phyloP scores from a whole-genome alignment of 495 filamentous ascomycete species.

The Hyphodiscus hymeniophilus region DNA sequence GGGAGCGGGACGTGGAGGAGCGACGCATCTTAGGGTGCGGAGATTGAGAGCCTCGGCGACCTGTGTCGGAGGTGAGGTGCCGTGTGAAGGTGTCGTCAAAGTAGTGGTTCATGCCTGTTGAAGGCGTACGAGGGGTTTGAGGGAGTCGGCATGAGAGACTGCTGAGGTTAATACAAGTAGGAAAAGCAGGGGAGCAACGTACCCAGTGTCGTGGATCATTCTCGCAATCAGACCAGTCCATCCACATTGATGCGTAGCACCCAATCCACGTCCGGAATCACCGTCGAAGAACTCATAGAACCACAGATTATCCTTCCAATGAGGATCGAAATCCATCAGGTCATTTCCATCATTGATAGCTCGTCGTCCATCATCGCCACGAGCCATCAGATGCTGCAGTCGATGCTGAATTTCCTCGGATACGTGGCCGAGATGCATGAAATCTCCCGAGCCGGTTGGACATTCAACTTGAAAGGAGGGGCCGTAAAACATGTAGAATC shows the following conservation, averaged over 20 bases:
- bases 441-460: conserved; percentile 85
- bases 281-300: conserved; percentile 98
- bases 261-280: conserved; percentile 79
- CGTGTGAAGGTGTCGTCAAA: conserved; percentile 85
- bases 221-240: conserved; percentile 97
- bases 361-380: conserved; percentile 73
- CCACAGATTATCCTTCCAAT: conserved; percentile 92
- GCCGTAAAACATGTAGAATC: conserved; percentile 95
- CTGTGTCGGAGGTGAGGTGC: conserved; percentile 26
- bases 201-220: conserved; percentile 93
- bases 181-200: conserved; percentile 21
- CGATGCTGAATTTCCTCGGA: conserved; percentile 95
- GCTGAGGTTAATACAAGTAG: conserved; percentile 12
- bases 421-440: conserved; percentile 94
- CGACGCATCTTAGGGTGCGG: conserved; percentile 52
- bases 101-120: conserved; percentile 76
- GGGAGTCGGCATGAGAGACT: conserved; percentile 78
- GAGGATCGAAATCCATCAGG: conserved; percentile 75
- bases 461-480: conserved; percentile 83
- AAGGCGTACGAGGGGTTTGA: conserved; percentile 83
- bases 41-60: no score
- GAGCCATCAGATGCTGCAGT: conserved; percentile 82
- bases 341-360: conserved; percentile 80
- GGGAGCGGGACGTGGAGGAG: conserved; percentile 78
- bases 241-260: conserved; percentile 90